phyloP scores from a whole-genome alignment of 331 rosid species.

The Erythrophleum ivorense region DNA sequence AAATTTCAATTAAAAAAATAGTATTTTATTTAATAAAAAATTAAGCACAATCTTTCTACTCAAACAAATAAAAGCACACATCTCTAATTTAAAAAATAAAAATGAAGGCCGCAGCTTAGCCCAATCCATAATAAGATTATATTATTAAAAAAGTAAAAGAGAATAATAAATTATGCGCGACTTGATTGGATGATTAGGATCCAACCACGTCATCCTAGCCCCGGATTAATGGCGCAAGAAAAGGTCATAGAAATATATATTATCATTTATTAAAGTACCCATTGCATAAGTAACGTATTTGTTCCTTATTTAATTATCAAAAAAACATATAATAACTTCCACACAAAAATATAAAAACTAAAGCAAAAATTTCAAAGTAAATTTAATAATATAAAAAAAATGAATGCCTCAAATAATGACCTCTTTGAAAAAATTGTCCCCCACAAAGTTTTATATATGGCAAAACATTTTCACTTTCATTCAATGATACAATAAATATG shows the following conservation, averaged over 20 bases:
- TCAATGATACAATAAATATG: background rate
- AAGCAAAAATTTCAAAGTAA: background rate
- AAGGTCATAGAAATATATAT: background rate
- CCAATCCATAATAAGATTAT: background rate
- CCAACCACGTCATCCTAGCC: slow-evolving; percentile 47
- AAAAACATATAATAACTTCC: background rate
- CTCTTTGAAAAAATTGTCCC: background rate
- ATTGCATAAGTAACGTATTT: background rate
- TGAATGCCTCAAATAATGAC: background rate
- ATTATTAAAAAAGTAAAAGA: background rate
- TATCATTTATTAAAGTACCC: background rate
- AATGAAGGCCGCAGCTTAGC: too few relatives aligned
- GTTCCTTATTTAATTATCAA: background rate
- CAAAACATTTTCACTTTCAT: background rate
- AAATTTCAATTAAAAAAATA: too few relatives aligned
- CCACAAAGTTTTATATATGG: background rate
- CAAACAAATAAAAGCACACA: background rate
- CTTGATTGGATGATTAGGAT: slow-evolving; percentile 43
- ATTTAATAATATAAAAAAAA: background rate
- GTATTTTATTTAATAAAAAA: too few relatives aligned
- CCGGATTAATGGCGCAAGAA: slow-evolving; percentile 13
- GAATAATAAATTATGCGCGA: slow-evolving; percentile 1
- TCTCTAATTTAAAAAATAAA: background rate
- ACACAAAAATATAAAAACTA: background rate
- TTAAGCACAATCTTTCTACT: too few relatives aligned